Conservation (phyloP, 257 asterid genomes). For the Hygrophila difformis region DNA sequence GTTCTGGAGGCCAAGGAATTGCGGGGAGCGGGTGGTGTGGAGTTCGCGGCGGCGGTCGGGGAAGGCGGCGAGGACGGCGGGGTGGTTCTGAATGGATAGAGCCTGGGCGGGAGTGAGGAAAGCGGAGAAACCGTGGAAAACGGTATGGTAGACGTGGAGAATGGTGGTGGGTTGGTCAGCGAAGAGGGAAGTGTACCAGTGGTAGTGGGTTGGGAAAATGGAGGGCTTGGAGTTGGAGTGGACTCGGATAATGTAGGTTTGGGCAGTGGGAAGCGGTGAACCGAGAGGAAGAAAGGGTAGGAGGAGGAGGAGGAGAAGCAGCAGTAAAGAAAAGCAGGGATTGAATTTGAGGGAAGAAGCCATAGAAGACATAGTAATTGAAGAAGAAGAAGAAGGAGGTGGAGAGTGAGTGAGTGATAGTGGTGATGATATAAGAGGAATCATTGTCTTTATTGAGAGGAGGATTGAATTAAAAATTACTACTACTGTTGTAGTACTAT, state of each 20-base stretch:
- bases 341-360: too few species aligned
- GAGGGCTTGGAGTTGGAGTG: constrained; percentile 73
- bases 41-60: constrained; percentile 79
- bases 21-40: constrained; percentile 97
- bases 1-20: constrained; percentile 77
- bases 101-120: constrained; percentile 52
- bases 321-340: neutral
- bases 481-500: too few species aligned
- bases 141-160: constrained; percentile 80
- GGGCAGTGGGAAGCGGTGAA: constrained; percentile 31
- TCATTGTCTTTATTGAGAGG: too few species aligned
- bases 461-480: too few species aligned
- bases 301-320: constrained; percentile 21
- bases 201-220: constrained; percentile 74
- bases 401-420: too few species aligned
- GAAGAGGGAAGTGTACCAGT: constrained; percentile 88
- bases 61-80: constrained; percentile 64
- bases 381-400: too few species aligned
- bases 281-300: constrained; percentile 1
- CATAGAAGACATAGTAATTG: too few species aligned
- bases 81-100: constrained; percentile 47
- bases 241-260: constrained; percentile 71
- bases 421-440: too few species aligned
- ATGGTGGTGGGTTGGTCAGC: constrained; percentile 44
- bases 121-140: constrained; percentile 95